phyloP scores from a whole-genome alignment of 1,284 basidiomycete species.

The Cutaneotrichosporon cavernicola region DNA sequence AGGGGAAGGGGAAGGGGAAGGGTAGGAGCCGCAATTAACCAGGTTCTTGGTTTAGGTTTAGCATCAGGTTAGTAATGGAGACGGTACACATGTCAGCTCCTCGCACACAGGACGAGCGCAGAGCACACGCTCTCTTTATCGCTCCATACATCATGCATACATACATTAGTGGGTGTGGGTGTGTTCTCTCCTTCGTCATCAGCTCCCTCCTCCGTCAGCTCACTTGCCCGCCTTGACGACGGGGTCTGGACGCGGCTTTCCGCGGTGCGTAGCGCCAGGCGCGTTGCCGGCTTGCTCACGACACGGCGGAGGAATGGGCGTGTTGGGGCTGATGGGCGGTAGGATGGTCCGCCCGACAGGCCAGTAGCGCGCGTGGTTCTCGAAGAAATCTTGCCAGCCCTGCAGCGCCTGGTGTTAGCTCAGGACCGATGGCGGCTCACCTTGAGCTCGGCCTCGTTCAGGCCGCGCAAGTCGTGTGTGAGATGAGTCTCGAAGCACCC shows the following conservation, averaged over 20 bases:
- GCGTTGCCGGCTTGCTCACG: constrained; percentile 67
- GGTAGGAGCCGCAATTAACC: background rate
- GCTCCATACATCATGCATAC: constrained; percentile 8
- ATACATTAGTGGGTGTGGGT: constrained; percentile 2
- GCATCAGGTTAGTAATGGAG: too few species aligned
- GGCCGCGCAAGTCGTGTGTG: constrained; percentile 83
- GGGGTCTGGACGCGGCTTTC: constrained; percentile 55
- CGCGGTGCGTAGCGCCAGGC: constrained; percentile 56
- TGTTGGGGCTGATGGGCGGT: constrained; percentile 69
- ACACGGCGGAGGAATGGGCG: constrained; percentile 71
- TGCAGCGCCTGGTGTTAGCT: constrained; percentile 62
- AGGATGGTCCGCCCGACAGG: constrained; percentile 64
- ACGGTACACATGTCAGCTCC: too few species aligned
- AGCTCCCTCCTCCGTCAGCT: background rate
- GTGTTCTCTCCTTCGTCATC: constrained; percentile 64
- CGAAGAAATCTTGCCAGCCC: constrained; percentile 87
- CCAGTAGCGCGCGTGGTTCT: constrained; percentile 70
- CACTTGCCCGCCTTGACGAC: constrained; percentile 76
- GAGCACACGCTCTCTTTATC: background rate
- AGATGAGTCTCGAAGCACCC: constrained; percentile 84
- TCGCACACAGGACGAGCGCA: too few species aligned
- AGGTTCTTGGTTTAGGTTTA: too few species aligned
- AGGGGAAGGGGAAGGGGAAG: constrained; percentile 2
- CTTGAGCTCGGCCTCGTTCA: constrained; percentile 67
- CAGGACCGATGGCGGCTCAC: constrained; percentile 55